phyloP scores from a whole-genome alignment of 1,139 yeast species.

The Pichia cactophila region DNA sequence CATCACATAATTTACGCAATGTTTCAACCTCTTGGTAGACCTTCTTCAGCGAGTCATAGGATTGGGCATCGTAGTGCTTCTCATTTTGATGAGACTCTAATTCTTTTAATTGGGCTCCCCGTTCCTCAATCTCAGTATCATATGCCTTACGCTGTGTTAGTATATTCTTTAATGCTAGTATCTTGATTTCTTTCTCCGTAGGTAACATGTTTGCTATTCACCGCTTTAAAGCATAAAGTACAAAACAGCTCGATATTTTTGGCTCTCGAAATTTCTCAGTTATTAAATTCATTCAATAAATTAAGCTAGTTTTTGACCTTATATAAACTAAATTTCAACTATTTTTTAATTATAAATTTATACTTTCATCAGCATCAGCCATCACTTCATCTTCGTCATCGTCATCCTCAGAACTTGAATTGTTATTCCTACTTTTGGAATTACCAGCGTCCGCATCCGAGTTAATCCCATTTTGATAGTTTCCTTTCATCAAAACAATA shows the following conservation, averaged over 20 bases:
- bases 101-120: constrained; percentile 38
- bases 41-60: constrained; percentile 50
- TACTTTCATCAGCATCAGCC: neutral
- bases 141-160: constrained; percentile 66
- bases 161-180: constrained; percentile 64
- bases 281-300: too few relatives aligned
- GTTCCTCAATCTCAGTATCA: constrained; percentile 50
- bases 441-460: neutral
- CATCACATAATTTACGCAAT: constrained; percentile 22
- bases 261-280: too few relatives aligned
- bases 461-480: neutral
- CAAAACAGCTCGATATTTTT: too few relatives aligned
- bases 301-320: too few relatives aligned
- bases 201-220: constrained; percentile 51
- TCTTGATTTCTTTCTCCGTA: constrained; percentile 65
- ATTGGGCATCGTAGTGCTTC: constrained; percentile 35
- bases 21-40: constrained; percentile 26
- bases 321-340: too few relatives aligned
- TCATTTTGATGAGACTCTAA: constrained; percentile 33
- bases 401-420: neutral
- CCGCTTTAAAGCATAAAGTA: too few relatives aligned
- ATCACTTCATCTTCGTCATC: neutral
- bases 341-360: too few relatives aligned
- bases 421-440: too few relatives aligned
- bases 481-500: neutral